Evolutionary conservation across 192 early-diverging fungal species (phyloP).

Genomic region (Coemansia brasiliensis): DNA sequence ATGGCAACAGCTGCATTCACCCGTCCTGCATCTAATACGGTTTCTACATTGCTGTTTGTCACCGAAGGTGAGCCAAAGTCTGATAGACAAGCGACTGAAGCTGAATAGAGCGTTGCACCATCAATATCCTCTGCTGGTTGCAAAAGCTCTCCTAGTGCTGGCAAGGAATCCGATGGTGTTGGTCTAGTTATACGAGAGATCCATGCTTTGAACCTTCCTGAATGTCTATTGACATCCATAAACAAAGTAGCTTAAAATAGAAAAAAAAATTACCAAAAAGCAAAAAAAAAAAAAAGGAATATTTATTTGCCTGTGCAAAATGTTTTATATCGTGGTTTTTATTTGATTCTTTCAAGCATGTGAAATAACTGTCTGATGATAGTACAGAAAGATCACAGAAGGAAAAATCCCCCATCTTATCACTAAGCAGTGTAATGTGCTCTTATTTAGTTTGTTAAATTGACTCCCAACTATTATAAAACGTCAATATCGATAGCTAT

Average conservation of each 20-base stretch:
- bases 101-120: slow-evolving; percentile 10
- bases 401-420: too few species aligned
- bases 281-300: background rate
- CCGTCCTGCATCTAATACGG: slow-evolving; percentile 11
- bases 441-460: too few species aligned
- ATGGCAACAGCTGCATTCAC: slow-evolving; percentile 28
- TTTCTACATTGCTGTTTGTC: background rate
- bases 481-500: too few species aligned
- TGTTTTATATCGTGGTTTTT: too few species aligned
- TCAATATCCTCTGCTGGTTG: slow-evolving; percentile 3
- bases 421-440: too few species aligned
- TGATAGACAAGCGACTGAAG: background rate
- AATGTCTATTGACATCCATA: background rate
- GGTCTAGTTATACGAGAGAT: slow-evolving; percentile 4
- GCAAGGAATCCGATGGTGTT: background rate
- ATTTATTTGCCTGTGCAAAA: background rate
- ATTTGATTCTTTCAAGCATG: too few species aligned
- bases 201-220: background rate
- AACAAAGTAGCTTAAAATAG: background rate
- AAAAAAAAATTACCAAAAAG: too few species aligned
- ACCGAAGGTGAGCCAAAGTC: background rate
- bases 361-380: too few species aligned
- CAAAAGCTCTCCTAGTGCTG: background rate
- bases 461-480: too few species aligned
- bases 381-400: too few species aligned